Conservation (phyloP, 2,329 filamentous ascomycete species). For the Fusarium pilosicola region DNA sequence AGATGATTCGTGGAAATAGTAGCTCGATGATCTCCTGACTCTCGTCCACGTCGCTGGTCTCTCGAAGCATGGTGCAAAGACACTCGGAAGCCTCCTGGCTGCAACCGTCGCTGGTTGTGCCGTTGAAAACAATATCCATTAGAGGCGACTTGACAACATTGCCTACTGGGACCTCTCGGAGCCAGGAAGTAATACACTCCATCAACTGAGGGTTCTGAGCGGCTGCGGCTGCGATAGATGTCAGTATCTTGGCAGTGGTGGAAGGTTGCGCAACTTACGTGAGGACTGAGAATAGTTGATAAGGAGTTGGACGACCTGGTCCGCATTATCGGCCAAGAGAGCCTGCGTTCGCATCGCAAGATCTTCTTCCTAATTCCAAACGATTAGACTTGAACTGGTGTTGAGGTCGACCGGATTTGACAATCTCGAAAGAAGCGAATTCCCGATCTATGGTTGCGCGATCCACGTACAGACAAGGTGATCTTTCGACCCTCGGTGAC, state of each 20-base stretch:
- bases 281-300: slow-evolving; percentile 93
- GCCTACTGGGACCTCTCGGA: slow-evolving; percentile 87
- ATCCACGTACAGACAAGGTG: slow-evolving; percentile 95
- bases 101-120: slow-evolving; percentile 77
- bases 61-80: slow-evolving; percentile 88
- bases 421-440: slow-evolving; percentile 47
- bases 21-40: slow-evolving; percentile 82
- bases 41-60: slow-evolving; percentile 94
- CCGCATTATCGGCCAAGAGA: slow-evolving; percentile 88
- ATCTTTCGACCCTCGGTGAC: slow-evolving; percentile 99
- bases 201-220: slow-evolving; percentile 89
- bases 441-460: slow-evolving; percentile 60
- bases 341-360: slow-evolving; percentile 86
- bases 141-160: slow-evolving; percentile 88
- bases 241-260: slow-evolving; percentile 25
- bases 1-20: slow-evolving; percentile 83
- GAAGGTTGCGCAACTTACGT: slow-evolving; percentile 63
- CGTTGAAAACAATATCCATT: slow-evolving; percentile 81
- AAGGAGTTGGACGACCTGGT: slow-evolving; percentile 86
- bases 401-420: slow-evolving; percentile 51
- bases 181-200: slow-evolving; percentile 96
- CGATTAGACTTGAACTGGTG: slow-evolving; percentile 51
- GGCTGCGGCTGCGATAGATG: slow-evolving; percentile 67
- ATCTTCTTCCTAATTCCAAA: slow-evolving; percentile 87
- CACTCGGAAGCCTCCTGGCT: slow-evolving; percentile 93